These are phyloP conservation scores for Rhododendron henanense DNA, from an alignment of 148 eudicot genomes.

Conservation along the genomic window DNA sequence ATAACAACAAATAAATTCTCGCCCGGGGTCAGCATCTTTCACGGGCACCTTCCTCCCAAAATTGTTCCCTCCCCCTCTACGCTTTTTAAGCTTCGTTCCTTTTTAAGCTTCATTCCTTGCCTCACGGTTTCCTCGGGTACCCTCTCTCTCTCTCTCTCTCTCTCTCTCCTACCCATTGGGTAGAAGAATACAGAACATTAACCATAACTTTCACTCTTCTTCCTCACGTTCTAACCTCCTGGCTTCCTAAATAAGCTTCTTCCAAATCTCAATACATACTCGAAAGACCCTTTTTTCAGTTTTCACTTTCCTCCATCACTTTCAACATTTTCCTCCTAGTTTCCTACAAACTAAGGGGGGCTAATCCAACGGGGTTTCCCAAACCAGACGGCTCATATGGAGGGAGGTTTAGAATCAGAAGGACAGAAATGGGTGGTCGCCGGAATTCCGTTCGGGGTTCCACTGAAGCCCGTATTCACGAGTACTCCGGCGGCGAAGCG, in stretches of 20 bases:
- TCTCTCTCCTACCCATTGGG: background rate
- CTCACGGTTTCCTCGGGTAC: slow-evolving; percentile 35
- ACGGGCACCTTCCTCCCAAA: slow-evolving; percentile 10
- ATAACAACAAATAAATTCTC: too few species aligned
- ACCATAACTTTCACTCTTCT: slow-evolving; percentile 8
- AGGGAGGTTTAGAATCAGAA: slow-evolving; percentile 13
- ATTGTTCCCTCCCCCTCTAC: background rate
- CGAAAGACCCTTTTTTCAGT: slow-evolving; percentile 5
- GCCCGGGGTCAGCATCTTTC: slow-evolving; percentile 14
- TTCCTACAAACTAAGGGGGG: background rate
- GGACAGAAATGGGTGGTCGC: slow-evolving; percentile 37
- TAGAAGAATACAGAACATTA: slow-evolving; percentile 9
- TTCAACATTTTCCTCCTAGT: background rate
- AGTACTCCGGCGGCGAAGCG: slow-evolving; percentile 1
- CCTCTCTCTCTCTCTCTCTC: background rate
- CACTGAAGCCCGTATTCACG: slow-evolving; percentile 26
- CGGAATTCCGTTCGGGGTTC: slow-evolving; percentile 26
- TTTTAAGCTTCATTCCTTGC: slow-evolving; percentile 13
- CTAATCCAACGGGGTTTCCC: slow-evolving; percentile 6
- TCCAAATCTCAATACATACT: background rate
- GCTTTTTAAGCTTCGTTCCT: slow-evolving; percentile 1
- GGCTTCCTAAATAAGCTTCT: background rate
- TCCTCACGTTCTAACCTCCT: slow-evolving; percentile 4
- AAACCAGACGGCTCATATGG: slow-evolving; percentile 10
- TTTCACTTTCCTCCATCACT: background rate